Conservation (phyloP, 306 rosid genomes). For the Rosa lucieae region DNA sequence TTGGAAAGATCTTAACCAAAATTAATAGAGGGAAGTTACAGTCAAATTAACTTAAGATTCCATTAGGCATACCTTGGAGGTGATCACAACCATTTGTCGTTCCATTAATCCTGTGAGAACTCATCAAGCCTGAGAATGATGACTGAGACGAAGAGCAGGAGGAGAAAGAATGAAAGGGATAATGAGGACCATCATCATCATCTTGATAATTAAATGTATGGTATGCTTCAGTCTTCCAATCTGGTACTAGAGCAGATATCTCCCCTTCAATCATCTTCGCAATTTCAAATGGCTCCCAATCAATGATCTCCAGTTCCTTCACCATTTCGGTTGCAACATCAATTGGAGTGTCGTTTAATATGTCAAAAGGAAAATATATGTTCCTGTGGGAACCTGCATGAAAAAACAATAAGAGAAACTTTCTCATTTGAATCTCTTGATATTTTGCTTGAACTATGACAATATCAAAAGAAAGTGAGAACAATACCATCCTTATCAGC, state of each 20-base stretch:
- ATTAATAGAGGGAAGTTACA: neutral
- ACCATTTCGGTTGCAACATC: conserved; percentile 94
- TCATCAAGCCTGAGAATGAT: conserved; percentile 37
- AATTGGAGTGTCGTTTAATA: conserved; percentile 61
- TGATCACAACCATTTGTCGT: conserved; percentile 39
- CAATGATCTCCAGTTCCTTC: conserved; percentile 76
- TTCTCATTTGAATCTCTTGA: conserved; percentile 13
- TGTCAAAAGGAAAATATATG: conserved; percentile 79
- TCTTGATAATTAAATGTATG: conserved; percentile 50
- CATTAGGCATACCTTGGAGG: conserved; percentile 54
- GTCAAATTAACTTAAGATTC: neutral
- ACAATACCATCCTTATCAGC: conserved; percentile 63
- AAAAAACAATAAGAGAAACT: conserved; percentile 23
- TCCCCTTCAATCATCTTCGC: conserved; percentile 83
- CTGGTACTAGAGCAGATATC: conserved; percentile 60
- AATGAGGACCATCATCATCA: conserved; percentile 39
- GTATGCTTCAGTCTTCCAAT: conserved; percentile 42
- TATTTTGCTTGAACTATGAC: conserved; percentile 6
- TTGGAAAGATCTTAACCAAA: neutral
- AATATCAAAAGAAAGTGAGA: neutral
- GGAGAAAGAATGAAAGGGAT: conserved; percentile 44
- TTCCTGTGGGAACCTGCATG: conserved; percentile 66
- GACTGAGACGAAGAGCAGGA: conserved; percentile 63
- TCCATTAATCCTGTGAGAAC: conserved; percentile 41
- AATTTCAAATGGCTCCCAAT: conserved; percentile 83